These are phyloP conservation scores for Yamadazyma insecticola DNA, from an alignment of 805 yeast species.

Conservation along the genomic window DNA sequence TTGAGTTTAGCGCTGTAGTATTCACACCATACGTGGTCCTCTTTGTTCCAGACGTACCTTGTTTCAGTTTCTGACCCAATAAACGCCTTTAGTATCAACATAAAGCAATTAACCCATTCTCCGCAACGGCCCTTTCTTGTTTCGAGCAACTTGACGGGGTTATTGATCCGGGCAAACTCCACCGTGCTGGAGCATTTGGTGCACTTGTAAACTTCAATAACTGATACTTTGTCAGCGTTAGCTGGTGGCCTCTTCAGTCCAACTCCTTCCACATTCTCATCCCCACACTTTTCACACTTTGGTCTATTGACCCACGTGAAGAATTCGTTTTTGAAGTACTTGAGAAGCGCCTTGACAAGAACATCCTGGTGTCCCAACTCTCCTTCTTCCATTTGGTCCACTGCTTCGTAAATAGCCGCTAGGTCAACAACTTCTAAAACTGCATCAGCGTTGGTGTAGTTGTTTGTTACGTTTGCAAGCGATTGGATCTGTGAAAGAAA, in stretches of 20 bases:
- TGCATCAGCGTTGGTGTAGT: no score
- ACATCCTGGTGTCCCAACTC: slow-evolving; percentile 4
- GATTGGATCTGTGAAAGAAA: no score
- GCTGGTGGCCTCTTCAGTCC: slow-evolving; percentile 39
- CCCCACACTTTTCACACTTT: slow-evolving; percentile 48
- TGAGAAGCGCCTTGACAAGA: no score
- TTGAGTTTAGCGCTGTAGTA: slow-evolving; percentile 56
- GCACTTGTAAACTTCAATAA: slow-evolving; percentile 66
- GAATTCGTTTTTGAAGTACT: slow-evolving; percentile 69
- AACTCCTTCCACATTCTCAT: slow-evolving; percentile 31
- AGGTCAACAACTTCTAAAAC: slow-evolving; percentile 65
- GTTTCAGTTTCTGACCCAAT: slow-evolving; percentile 34
- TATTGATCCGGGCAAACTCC: slow-evolving; percentile 75
- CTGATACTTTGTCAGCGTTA: slow-evolving; percentile 43
- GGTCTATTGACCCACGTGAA: slow-evolving; percentile 83
- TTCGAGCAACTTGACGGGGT: slow-evolving; percentile 56
- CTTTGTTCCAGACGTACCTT: slow-evolving; percentile 81
- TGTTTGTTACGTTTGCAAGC: no score
- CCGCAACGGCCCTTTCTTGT: slow-evolving; percentile 84
- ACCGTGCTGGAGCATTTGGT: slow-evolving; percentile 39
- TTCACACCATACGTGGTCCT: slow-evolving; percentile 97
- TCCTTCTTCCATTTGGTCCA: slow-evolving; percentile 45
- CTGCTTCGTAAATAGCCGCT: slow-evolving; percentile 52
- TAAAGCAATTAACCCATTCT: slow-evolving; percentile 89
- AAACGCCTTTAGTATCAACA: slow-evolving; percentile 62